These are phyloP conservation scores for Onygenales sp. DNA, from an alignment of 2,329 filamentous ascomycete genomes.

Conservation along the genomic window DNA sequence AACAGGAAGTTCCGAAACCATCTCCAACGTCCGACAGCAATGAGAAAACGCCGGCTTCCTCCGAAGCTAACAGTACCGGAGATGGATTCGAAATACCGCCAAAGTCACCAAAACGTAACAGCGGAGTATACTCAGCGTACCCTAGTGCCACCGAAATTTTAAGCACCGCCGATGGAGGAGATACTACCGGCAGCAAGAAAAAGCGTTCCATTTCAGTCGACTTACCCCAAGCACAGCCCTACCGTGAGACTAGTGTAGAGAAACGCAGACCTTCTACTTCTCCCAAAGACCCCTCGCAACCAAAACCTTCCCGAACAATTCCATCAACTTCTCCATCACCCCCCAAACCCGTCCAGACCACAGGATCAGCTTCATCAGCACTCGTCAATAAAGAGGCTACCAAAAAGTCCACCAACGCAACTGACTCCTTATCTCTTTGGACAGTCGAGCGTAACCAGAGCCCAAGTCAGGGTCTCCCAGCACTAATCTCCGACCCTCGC, in stretches of 20 bases:
- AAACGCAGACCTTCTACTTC: neutral
- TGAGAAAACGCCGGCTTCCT: neutral
- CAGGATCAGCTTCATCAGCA: too few species aligned
- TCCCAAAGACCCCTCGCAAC: neutral
- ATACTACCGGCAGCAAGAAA: neutral
- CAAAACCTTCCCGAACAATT: neutral
- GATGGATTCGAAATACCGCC: neutral
- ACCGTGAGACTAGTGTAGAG: neutral
- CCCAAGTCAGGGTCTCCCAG: neutral
- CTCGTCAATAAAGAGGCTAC: too few species aligned
- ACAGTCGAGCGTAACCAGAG: neutral
- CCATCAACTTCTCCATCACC: too few species aligned
- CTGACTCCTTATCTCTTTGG: neutral
- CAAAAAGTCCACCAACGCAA: too few species aligned
- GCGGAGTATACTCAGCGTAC: neutral
- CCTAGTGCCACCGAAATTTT: neutral
- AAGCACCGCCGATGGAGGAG: neutral
- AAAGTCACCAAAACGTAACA: slow-evolving; percentile 1
- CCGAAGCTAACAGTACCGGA: neutral
- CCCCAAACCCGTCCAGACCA: too few species aligned
- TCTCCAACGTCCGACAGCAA: neutral
- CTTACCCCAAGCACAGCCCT: neutral
- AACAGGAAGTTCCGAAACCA: neutral
- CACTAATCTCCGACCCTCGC: neutral
- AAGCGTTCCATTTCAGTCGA: slow-evolving; percentile 2